Evolutionary conservation across 345 rosid genomes (phyloP), one percentile per base, ranked within the genome.

Genomic region (Salix viminalis): DNA sequence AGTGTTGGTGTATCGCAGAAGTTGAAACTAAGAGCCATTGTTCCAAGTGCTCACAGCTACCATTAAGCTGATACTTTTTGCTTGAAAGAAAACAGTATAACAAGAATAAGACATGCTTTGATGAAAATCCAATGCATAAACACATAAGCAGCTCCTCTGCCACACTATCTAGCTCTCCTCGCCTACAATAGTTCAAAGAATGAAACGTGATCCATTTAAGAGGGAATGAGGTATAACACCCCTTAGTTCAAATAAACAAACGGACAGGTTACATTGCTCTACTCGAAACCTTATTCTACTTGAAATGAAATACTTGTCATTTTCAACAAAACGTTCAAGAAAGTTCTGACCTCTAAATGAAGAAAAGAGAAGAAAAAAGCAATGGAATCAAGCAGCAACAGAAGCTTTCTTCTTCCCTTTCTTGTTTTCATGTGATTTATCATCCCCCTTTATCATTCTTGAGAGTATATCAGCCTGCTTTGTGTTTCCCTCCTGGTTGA

Each of bases 391-490:
- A 12, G 61, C 70, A 34, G 64, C 37, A 44, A 46, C n/a, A 48
- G 61, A 23, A 32, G 39, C 32, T 62, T 44, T 69, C 50, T 77
- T 77, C 80, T 64, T 70, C 41, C 64, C 75, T 34, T 76, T 56
- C 73, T 76, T 68, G 67, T 39, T 68, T 26, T 68, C 67, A 7
- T 4, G 70, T 19, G 64, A 77, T 48, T 61, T 77, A 65, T 26
- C 65, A 42, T 39, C 48, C 62, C 87, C 86, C 75, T 85, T 86
- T 44, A 84, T 70, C 90, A 92, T 88, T 83, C 97, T 91, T 21
- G 96, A 90, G 50, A 92, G 90, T 72, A 91, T 85, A 86, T 94
- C 97, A 9, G 97, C 98, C 85, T 94, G 98, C 83, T 86, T 94
- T 61, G 91, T 88, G 88, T 87, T 89, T 14, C 98, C 97, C 78